Base-by-base conservation (phyloP, 2,329 filamentous ascomycete species). In the Fusarium udum region DNA sequence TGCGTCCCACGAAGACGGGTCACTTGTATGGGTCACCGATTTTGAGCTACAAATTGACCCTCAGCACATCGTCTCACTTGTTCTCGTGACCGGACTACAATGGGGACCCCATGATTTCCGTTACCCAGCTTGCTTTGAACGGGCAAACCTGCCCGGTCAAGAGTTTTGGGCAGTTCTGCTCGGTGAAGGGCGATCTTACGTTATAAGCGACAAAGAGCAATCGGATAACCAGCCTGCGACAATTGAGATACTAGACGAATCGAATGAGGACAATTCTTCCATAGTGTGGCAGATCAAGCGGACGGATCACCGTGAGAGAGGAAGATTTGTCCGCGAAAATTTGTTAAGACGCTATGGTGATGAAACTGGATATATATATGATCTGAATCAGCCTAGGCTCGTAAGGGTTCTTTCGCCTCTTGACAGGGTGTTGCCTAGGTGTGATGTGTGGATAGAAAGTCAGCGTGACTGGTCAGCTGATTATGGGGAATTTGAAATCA, bases 131-230 rank as follows among this genome's bases (percentile, higher is more conserved):
- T 4, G 5, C 5, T n/a, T 42, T 6, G 14, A 6, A 10, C 14
- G 14, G 14, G 40, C n/a, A 18, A 18, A 2, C 0, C 5, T 45
- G 24, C 1, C 0, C 7, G 0, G 7, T 8, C 43, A 14, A 20
- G 4, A 6, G 0, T 45, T 45, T 5, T 46, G 43, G 43, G 24
- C 24, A 46, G 18, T 46, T 14, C 18, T 46, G 0, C 4, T 46
- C 5, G 43, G 43, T 0, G 43, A 46, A 46, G 43, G 43, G 12
- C 43, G 12, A 14, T 1, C 24, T 20, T 45, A 20, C 24, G 12
- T 3, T 26, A 45, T 7, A 45, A 26, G 5, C 12, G 7, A 6
- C 0, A 26, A 1, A 20, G 16, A 1, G 16, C 0, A 14, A 9
- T 26, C 3, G 1, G 9, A 16, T 12, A 7, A 16, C 40, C 22